A percentile compares a stretch with the other conserved stretches of the same genome.
Conservation (phyloP, 2,329 filamentous ascomycete species). For the Paraphoma chrysanthemicola region DNA sequence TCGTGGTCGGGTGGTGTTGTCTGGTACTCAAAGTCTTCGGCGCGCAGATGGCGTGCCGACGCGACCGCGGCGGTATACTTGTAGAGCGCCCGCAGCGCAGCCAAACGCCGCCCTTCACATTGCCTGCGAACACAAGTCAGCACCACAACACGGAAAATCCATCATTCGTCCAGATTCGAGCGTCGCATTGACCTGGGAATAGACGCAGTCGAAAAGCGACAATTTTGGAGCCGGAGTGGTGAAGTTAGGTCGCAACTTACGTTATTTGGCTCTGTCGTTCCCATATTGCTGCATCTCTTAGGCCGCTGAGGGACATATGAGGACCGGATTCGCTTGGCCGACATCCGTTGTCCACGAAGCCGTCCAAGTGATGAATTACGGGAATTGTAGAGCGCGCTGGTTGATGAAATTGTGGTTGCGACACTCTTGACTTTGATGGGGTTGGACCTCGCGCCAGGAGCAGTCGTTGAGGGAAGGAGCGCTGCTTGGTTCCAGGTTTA, state of each 20-base stretch:
- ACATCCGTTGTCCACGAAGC: slow-evolving; percentile 57
- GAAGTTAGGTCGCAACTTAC: slow-evolving; percentile 44
- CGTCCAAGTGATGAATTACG: slow-evolving; percentile 49
- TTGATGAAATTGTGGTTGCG: slow-evolving; percentile 44
- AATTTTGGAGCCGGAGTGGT: slow-evolving; percentile 23
- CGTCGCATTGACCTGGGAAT: slow-evolving; percentile 41
- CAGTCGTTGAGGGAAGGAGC: slow-evolving; percentile 12
- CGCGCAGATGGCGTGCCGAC: slow-evolving; percentile 64
- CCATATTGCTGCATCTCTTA: slow-evolving; percentile 50
- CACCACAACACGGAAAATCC: slow-evolving; percentile 47
- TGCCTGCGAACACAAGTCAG: slow-evolving; percentile 29
- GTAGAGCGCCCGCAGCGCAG: slow-evolving; percentile 88
- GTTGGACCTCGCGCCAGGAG: slow-evolving; percentile 28
- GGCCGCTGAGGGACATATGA: slow-evolving; percentile 58
- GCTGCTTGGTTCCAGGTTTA: slow-evolving; percentile 9
- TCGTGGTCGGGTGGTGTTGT: slow-evolving; percentile 59
- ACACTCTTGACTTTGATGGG: slow-evolving; percentile 35
- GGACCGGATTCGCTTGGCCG: slow-evolving; percentile 46
- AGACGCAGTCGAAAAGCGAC: slow-evolving; percentile 35
- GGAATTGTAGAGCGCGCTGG: slow-evolving; percentile 32
- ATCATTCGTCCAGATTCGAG: slow-evolving; percentile 48
- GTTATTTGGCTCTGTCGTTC: slow-evolving; percentile 52
- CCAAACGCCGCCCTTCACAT: slow-evolving; percentile 81
- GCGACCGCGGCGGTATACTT: slow-evolving; percentile 71
- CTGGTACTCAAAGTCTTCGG: slow-evolving; percentile 59